These are phyloP conservation scores for Fusarium denticulatum DNA, from an alignment of 2,329 filamentous ascomycete genomes.

Conservation along the genomic window DNA sequence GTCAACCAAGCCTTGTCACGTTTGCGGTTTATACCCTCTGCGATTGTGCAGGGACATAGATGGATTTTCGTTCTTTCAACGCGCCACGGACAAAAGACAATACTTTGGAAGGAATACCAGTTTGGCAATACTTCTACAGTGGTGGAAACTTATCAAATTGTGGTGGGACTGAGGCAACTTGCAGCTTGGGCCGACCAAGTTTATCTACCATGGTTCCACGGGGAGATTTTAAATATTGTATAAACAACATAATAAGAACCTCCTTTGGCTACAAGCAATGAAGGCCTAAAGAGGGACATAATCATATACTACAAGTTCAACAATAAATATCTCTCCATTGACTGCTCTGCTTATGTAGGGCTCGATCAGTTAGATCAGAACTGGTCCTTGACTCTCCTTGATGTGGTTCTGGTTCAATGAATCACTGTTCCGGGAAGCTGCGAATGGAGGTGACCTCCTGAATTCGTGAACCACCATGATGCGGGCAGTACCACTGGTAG, in stretches of 20 bases:
- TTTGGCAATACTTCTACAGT: neutral
- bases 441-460: neutral
- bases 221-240: too few species aligned
- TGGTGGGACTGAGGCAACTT: neutral
- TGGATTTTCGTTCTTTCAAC: neutral
- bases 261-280: too few species aligned
- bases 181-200: neutral
- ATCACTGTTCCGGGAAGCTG: neutral
- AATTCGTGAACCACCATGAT: neutral
- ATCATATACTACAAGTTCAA: too few species aligned
- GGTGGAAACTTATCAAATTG: neutral
- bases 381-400: neutral
- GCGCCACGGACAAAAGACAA: neutral
- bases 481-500: too few species aligned
- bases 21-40: neutral
- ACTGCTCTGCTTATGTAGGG: too few species aligned
- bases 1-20: neutral
- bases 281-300: too few species aligned
- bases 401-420: fast-evolving
- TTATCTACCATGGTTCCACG: neutral
- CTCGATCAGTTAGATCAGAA: too few species aligned
- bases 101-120: neutral
- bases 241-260: too few species aligned
- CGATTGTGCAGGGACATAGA: neutral
- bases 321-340: too few species aligned